Evolutionary conservation across 331 rosid species (phyloP).

Genomic region (Malus hybrid): DNA sequence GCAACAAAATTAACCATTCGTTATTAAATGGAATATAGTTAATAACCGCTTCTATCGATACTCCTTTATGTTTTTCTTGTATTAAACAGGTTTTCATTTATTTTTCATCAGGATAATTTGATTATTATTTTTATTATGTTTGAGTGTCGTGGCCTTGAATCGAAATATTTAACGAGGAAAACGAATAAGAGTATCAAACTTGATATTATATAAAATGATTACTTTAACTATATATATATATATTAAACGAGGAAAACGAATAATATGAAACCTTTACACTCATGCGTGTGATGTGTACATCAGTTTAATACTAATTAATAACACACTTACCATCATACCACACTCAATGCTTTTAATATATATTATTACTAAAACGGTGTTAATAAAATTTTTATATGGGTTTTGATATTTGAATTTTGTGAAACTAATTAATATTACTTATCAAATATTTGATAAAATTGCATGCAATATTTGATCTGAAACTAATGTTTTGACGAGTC

Average conservation of each 20-base stretch:
- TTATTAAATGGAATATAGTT: no score
- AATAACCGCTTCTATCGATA: neutral
- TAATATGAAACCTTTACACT: neutral
- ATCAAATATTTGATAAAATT: no score
- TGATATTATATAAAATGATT: neutral
- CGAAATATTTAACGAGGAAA: neutral
- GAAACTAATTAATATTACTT: no score
- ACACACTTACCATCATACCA: neutral
- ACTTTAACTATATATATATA: neutral
- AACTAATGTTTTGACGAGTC: no score
- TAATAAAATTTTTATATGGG: no score
- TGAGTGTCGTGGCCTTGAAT: neutral
- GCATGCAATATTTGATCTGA: no score
- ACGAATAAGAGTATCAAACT: neutral
- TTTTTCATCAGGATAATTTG: neutral
- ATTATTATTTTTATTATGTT: neutral
- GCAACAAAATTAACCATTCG: no score
- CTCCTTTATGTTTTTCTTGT: no score
- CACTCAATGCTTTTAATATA: neutral
- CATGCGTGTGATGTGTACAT: no score
- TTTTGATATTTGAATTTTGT: no score
- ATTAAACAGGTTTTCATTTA: no score
- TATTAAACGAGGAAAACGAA: neutral
- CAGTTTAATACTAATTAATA: neutral
- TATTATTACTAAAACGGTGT: no score